Conservation (phyloP, 331 rosid genomes). For the Phaseolus coccineus region DNA sequence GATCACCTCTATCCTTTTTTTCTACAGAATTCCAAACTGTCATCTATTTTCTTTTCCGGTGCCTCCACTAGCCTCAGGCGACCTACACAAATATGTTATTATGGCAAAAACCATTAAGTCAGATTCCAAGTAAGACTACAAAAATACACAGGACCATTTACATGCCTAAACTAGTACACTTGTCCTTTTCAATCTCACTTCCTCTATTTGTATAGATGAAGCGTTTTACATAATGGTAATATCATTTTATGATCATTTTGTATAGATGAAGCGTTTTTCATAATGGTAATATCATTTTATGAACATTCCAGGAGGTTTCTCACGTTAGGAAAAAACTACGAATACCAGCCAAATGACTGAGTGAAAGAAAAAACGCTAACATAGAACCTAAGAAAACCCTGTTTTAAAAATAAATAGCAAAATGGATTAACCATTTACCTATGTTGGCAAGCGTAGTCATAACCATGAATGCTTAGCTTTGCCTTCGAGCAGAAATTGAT, state of each 20-base stretch:
- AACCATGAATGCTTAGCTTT: conserved; percentile 37
- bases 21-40: too few species aligned
- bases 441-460: conserved; percentile 23
- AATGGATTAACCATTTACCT: conserved; percentile 43
- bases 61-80: background rate
- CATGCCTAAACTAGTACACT: background rate
- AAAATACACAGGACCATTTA: background rate
- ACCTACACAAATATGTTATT: background rate
- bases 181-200: background rate
- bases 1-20: too few species aligned
- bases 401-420: background rate
- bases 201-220: background rate
- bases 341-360: background rate
- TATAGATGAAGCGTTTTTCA: background rate
- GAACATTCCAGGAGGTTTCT: background rate
- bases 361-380: background rate
- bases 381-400: background rate
- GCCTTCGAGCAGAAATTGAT: conserved; percentile 50
- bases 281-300: background rate
- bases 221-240: background rate
- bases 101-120: background rate
- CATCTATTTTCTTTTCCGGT: background rate
- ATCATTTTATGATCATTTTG: background rate
- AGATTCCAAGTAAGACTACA: background rate
- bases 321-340: background rate